phyloP scores from a whole-genome alignment of 495 filamentous ascomycete genomes.

The Aeminium ludgeri region DNA sequence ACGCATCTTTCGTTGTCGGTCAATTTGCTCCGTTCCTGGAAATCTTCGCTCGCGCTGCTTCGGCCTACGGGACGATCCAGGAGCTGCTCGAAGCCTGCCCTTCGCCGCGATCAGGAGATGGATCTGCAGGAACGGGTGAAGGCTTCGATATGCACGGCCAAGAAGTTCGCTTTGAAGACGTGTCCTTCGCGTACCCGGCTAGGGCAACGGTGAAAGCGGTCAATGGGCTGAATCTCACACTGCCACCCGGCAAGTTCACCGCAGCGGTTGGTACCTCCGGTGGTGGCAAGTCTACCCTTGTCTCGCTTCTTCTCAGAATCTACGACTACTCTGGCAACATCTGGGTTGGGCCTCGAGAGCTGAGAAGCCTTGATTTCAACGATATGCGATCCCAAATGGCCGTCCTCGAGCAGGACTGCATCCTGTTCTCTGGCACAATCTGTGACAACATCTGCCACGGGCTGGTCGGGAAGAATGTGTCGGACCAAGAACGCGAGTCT shows the following conservation, averaged over 20 bases:
- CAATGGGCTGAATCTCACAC: slow-evolving; percentile 7
- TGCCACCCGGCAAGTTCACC: slow-evolving; percentile 13
- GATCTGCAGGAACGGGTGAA: not conserved
- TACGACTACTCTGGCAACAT: slow-evolving; percentile 68
- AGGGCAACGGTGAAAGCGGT: slow-evolving; percentile 11
- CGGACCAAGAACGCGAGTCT: slow-evolving; percentile 47
- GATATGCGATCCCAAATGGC: slow-evolving; percentile 79
- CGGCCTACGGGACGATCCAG: slow-evolving; percentile 30
- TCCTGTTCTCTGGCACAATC: slow-evolving; percentile 85
- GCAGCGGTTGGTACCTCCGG: slow-evolving; percentile 46
- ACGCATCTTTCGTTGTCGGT: slow-evolving; percentile 26
- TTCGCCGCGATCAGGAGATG: slow-evolving; percentile 22
- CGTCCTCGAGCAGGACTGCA: slow-evolving; percentile 84
- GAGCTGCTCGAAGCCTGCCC: slow-evolving; percentile 31
- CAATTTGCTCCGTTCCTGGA: slow-evolving; percentile 32
- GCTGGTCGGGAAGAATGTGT: slow-evolving; percentile 3
- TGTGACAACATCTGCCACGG: slow-evolving; percentile 92
- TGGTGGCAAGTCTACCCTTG: slow-evolving; percentile 90
- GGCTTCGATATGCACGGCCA: not conserved
- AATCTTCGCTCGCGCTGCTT: slow-evolving; percentile 31
- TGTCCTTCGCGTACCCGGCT: slow-evolving; percentile 20
- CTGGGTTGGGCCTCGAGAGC: slow-evolving; percentile 64
- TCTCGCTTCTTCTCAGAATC: slow-evolving; percentile 70
- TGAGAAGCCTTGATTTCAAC: slow-evolving; percentile 74
- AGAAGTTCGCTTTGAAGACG: slow-evolving; percentile 14